Evolutionary conservation across 345 rosid species (phyloP).

Genomic region (Noccaea caerulescens): DNA sequence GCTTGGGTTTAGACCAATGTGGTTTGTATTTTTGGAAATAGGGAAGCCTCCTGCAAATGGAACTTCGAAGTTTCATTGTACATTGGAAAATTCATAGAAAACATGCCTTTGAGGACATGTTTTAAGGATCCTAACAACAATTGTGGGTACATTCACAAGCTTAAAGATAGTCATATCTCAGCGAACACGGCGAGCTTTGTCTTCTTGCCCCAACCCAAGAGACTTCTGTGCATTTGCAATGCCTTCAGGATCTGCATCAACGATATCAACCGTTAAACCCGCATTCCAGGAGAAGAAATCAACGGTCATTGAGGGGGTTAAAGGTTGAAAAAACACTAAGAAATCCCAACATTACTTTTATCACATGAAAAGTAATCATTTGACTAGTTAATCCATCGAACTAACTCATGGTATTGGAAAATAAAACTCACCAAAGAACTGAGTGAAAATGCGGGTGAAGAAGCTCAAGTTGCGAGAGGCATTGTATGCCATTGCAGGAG

Average conservation of each 20-base stretch:
- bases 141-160: constrained; percentile 15
- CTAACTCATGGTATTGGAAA: not conserved
- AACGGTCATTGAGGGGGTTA: not conserved
- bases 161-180: constrained; percentile 38
- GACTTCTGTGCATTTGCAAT: constrained; percentile 93
- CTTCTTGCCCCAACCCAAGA: constrained; percentile 94
- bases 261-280: constrained; percentile 11
- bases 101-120: constrained; percentile 14
- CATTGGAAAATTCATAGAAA: constrained; percentile 6
- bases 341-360: not conserved
- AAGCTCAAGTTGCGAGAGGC: constrained; percentile 92
- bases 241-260: constrained; percentile 83
- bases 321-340: constrained; percentile 4
- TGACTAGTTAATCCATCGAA: not conserved
- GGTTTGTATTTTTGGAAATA: not conserved
- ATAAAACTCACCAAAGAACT: constrained; percentile 80
- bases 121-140: constrained; percentile 20
- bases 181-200: constrained; percentile 75
- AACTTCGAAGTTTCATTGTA: constrained; percentile 20
- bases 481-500: constrained; percentile 84
- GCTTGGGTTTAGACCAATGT: not conserved
- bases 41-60: not conserved
- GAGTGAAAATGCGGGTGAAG: constrained; percentile 95
- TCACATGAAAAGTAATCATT: not conserved
- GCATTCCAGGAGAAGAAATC: not conserved